phyloP scores from a whole-genome alignment of 768 basidiomycete species.

The Leccinum boreale region DNA sequence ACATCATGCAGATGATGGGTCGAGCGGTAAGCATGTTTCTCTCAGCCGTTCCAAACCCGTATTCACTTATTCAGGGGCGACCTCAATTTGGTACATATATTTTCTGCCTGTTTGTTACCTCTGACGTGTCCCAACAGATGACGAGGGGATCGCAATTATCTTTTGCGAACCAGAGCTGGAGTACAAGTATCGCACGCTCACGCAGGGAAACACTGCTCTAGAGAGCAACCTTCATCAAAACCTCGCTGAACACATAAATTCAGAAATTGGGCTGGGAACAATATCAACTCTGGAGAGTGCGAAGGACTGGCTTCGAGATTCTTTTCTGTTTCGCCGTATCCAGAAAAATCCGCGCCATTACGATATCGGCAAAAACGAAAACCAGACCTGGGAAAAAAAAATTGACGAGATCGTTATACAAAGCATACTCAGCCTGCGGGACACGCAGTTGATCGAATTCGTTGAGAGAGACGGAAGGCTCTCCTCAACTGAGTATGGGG shows the following conservation, averaged over 20 bases:
- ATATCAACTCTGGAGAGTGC: constrained; percentile 70
- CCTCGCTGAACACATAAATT: constrained; percentile 89
- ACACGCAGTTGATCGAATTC: constrained; percentile 57
- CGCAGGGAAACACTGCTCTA: constrained; percentile 69
- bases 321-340: constrained; percentile 86
- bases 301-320: constrained; percentile 76
- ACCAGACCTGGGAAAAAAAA: constrained; percentile 65
- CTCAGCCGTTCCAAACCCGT: background rate
- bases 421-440: constrained; percentile 56
- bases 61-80: constrained; percentile 53
- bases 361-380: constrained; percentile 50
- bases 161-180: constrained; percentile 74
- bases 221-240: constrained; percentile 85
- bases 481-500: constrained; percentile 69
- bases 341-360: constrained; percentile 82
- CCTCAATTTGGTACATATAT: constrained; percentile 75
- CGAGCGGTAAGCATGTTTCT: constrained; percentile 60
- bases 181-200: constrained; percentile 65
- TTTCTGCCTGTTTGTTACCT: background rate
- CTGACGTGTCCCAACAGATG: constrained; percentile 47
- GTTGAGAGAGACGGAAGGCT: constrained; percentile 42
- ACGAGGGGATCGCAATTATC: constrained; percentile 79
- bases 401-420: constrained; percentile 73
- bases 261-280: constrained; percentile 85
- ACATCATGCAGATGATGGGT: constrained; percentile 95